Evolutionary conservation across 1,284 basidiomycete species (phyloP), one percentile per base, ranked within the genome.

Genomic region (Trametes pubescens): DNA sequence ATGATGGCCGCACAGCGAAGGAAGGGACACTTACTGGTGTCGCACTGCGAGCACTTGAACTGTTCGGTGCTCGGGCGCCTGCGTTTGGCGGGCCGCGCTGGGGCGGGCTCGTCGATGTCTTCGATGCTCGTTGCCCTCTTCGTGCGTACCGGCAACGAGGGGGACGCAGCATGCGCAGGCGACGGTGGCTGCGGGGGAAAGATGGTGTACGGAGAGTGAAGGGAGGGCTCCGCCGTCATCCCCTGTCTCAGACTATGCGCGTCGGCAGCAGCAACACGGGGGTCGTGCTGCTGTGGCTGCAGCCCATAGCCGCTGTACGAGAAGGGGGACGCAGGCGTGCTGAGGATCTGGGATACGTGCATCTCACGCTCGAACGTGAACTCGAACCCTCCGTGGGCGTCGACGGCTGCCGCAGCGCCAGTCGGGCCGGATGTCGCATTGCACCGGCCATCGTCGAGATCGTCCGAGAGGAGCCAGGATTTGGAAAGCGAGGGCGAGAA

Each of bases 221-320:
- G 22, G 13, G 1, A 2, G 5, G 47, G 24, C 47, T 26, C 9
- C 14, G 47, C 47, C 24, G 13, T 9, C 47, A 29, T 48, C 47
- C 47, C 24, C 24, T 4, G 6, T 16, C 24, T 8, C 47, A 6
- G 24, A 16, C 47, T 26, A 48, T 48, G 47, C 2, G 24, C 47
- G 13, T 48, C 47, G 22, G 47, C 47, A n/a, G 47, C 47, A 26
- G 22, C 47, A 48, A 29, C 47, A 48, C 47, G 24, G 22, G 47
- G 3, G 47, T 24, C 22, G 47, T 48, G 47, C 24, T 48, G 47
- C 22, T 29, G 47, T 24, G 11, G 47, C 47, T 29, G 22, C 7
- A 14, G 47, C 24, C 5, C 22, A 48, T 48, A 26, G 24, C 24
- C 24, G 24, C 16, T 7, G 14, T 24, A 26, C 24, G 47, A 48